Evolutionary conservation across 768 basidiomycete species (phyloP).

Genomic region (Lactarius indigo): DNA sequence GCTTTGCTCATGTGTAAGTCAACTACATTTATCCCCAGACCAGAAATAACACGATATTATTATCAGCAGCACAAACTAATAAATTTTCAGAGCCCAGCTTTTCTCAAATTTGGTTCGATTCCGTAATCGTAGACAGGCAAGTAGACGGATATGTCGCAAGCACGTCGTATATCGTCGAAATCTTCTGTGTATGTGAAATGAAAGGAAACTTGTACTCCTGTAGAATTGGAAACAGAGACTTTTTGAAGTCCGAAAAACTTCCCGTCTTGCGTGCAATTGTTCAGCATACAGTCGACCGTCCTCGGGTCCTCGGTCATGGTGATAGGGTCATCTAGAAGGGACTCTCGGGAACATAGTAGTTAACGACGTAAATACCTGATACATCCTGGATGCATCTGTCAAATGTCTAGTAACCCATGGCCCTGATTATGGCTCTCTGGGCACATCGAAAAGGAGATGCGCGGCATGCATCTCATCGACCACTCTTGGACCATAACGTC

Average conservation of each 20-base stretch:
- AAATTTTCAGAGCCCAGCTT: neutral
- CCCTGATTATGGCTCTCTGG: no score
- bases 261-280: neutral
- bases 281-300: neutral
- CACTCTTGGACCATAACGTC: neutral
- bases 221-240: neutral
- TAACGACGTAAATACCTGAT: neutral
- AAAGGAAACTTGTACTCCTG: neutral
- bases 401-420: neutral
- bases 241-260: neutral
- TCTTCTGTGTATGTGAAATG: neutral
- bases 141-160: no score
- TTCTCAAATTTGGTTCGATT: neutral
- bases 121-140: neutral
- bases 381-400: neutral
- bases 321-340: neutral
- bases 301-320: neutral
- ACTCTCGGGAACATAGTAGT: neutral
- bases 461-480: neutral
- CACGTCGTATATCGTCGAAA: neutral
- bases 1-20: conserved; percentile 10
- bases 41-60: neutral
- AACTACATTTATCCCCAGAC: neutral
- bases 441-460: neutral
- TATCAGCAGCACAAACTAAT: neutral